Evolutionary conservation across 108 stramenopile genomes (phyloP).

Genomic region (Stephanodiscus triporus): DNA sequence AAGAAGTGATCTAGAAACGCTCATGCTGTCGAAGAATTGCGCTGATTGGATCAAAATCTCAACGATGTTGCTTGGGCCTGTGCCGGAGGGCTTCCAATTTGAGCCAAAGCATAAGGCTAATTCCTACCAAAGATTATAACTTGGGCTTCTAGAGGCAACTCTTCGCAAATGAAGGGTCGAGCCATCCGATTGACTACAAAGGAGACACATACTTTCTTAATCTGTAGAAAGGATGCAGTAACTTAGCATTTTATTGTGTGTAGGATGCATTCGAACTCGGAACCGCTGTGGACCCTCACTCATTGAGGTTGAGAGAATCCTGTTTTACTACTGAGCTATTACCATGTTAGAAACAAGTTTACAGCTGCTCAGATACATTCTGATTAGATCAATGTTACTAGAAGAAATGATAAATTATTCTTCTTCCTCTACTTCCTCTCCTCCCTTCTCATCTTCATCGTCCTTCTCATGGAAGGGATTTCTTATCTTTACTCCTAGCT

Average conservation of each 20-base stretch:
- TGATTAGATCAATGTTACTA: too few relatives aligned
- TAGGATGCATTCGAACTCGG: too few relatives aligned
- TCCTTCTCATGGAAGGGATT: conserved; percentile 29
- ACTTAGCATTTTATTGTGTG: not conserved
- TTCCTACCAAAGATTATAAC: conserved; percentile 43
- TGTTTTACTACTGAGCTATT: too few relatives aligned
- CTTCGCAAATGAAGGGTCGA: not conserved
- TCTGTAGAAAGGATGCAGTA: not conserved
- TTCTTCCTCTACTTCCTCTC: conserved; percentile 26
- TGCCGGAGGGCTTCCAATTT: conserved; percentile 91
- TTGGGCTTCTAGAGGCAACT: not conserved
- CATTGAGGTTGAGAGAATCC: too few relatives aligned
- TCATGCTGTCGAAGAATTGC: conserved; percentile 65
- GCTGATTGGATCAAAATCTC: conserved; percentile 96
- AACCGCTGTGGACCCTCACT: too few relatives aligned
- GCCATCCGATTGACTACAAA: not conserved
- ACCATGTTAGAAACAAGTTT: too few relatives aligned
- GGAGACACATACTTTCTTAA: too few relatives aligned
- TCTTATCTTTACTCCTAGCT: conserved; percentile 39
- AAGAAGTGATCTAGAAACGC: conserved; percentile 77
- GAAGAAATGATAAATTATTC: too few relatives aligned
- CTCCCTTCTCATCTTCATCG: not conserved
- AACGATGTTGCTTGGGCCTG: conserved; percentile 95
- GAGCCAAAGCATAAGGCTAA: conserved; percentile 95
- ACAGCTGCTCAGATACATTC: too few relatives aligned